phyloP scores from a whole-genome alignment of 768 basidiomycete genomes.

The Xerocomus spinulosus region DNA sequence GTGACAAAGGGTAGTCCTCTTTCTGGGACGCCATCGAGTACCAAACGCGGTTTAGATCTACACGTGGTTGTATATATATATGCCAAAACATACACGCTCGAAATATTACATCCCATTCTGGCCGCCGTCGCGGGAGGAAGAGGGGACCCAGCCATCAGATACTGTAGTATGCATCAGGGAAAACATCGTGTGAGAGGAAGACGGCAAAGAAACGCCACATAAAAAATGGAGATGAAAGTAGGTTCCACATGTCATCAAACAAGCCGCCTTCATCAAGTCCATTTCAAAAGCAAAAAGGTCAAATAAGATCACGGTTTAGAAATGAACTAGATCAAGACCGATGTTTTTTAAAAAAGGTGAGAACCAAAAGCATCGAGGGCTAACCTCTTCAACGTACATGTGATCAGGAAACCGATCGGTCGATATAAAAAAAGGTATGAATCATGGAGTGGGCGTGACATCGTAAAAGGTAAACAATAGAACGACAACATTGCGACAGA shows the following conservation, averaged over 20 bases:
- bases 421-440: constrained; percentile 1
- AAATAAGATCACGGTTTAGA: neutral
- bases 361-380: neutral
- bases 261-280: constrained; percentile 11
- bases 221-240: neutral
- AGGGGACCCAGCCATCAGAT: too few relatives aligned
- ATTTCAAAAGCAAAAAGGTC: neutral
- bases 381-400: neutral
- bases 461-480: constrained; percentile 6
- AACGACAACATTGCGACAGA: constrained; percentile 13
- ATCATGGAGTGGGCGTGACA: constrained; percentile 8
- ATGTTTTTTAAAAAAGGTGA: neutral
- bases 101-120: neutral
- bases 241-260: neutral
- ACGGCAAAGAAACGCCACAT: neutral
- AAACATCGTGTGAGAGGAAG: neutral
- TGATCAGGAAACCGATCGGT: neutral
- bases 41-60: neutral
- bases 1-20: too few relatives aligned
- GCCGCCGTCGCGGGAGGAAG: too few relatives aligned
- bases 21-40: neutral
- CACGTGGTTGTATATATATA: neutral
- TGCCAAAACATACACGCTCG: neutral
- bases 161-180: neutral
- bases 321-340: constrained; percentile 4